Evolutionary conservation across 805 yeast genomes (phyloP).

Genomic region (Kregervanrija fluxuum): DNA sequence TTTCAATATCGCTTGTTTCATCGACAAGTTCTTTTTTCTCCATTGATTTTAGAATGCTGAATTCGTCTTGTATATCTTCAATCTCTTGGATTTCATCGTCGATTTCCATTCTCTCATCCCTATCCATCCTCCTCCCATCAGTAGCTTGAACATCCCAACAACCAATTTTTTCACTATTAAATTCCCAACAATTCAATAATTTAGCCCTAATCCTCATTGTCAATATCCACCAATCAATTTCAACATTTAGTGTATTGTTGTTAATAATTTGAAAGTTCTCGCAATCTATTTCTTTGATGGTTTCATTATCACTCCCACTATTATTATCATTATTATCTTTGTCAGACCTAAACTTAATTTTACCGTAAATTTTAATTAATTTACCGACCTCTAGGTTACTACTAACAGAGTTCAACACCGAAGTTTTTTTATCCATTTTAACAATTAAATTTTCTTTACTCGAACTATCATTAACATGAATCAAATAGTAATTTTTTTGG

Average conservation of each 20-base stretch:
- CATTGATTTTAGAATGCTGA: too few species aligned
- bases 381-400: conserved; percentile 18
- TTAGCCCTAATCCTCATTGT: conserved; percentile 19
- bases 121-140: not conserved
- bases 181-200: conserved; percentile 30
- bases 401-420: conserved; percentile 20
- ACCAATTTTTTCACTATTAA: conserved; percentile 5
- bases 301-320: too few species aligned
- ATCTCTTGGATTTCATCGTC: not conserved
- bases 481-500: conserved; percentile 11
- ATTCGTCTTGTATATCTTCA: not conserved
- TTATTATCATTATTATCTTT: too few species aligned
- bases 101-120: not conserved
- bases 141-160: not conserved
- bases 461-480: conserved; percentile 27
- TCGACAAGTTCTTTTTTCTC: too few species aligned
- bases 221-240: conserved; percentile 31
- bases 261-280: too few species aligned
- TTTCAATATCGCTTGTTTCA: too few species aligned
- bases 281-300: too few species aligned
- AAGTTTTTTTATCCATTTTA: conserved; percentile 21
- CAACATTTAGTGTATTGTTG: conserved; percentile 9
- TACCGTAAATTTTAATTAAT: conserved; percentile 26
- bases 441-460: conserved; percentile 19
- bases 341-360: conserved; percentile 16